Base-by-base conservation (phyloP, 2,329 filamentous ascomycete genomes). In the Calonectria montana region DNA sequence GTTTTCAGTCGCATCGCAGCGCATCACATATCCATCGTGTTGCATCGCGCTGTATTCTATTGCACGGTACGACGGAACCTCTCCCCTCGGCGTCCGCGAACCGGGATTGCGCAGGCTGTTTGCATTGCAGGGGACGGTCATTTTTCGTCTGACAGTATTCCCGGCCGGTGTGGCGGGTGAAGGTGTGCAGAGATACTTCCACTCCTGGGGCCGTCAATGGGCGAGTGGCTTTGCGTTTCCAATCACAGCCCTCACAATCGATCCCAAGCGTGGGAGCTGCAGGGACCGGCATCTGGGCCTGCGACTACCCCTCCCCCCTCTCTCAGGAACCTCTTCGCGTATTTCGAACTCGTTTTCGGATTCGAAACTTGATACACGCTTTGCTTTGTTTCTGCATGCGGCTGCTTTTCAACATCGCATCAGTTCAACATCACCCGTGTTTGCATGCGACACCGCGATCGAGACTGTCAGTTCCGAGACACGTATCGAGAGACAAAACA, bases 321-420 rank as follows among this genome's bases (percentile, higher is more conserved):
- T 27, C 10, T 45, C 41, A 57, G 45, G 53, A 62, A 37, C 69
- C 55, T 65, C 57, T 29, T 70, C 69, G 63, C 45, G 64, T 57
- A 67, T 43, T 64, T 64, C 57, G 64, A 57, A 57, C 64, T 71
- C 69, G 69, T 71, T 71, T 71, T 71, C 69, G 69, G 69, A 71
- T 71, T 67, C 47, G 47, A 25, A 41, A 31, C 27, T 57, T 23
- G 61, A 59, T 65, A 39, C 31, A 67, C 37, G 48, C 45, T 39
- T 48, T 45, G 57, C 35, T 48, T 70, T 66, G 63, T 57, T 57
- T n/a, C 39, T 48, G 50, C 55, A 67, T 39, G 35, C 64, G 53
- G 39, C 53, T 31, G 13, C 23, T 35, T 53, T 39, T 57, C 55
- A 48, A 16, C 53, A 61, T 43, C 21, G 47, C 65, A 48, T 43